phyloP scores from a whole-genome alignment of 2,329 filamentous ascomycete species.

The Stachybotrys elegans region DNA sequence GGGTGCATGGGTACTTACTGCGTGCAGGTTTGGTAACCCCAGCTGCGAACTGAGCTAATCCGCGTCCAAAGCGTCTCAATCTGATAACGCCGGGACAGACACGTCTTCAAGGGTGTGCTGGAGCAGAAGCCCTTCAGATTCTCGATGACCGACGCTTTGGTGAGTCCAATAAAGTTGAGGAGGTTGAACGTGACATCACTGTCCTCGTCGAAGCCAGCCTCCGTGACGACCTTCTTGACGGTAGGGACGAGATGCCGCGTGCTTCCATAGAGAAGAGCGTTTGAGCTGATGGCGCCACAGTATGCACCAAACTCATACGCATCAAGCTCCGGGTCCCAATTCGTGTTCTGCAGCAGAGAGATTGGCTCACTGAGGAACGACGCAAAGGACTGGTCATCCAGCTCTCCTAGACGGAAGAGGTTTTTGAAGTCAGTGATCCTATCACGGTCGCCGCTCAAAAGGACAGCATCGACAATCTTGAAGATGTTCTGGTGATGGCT shows the following conservation, averaged over 20 bases:
- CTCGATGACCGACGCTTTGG: slow-evolving; percentile 26
- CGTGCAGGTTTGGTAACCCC: slow-evolving; percentile 51
- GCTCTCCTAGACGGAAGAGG: slow-evolving; percentile 40
- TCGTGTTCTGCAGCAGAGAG: slow-evolving; percentile 38
- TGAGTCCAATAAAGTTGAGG: slow-evolving; percentile 48
- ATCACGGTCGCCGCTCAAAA: slow-evolving; percentile 32
- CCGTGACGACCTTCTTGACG: slow-evolving; percentile 32
- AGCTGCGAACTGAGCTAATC: slow-evolving; percentile 31
- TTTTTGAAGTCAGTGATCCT: slow-evolving; percentile 43
- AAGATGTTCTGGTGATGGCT: not conserved
- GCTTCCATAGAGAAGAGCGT: slow-evolving; percentile 34
- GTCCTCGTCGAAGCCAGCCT: slow-evolving; percentile 35
- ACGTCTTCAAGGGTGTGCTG: slow-evolving; percentile 19
- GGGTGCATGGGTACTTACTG: slow-evolving; percentile 30
- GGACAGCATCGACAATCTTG: slow-evolving; percentile 40
- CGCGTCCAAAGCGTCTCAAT: slow-evolving; percentile 14
- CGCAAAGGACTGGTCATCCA: slow-evolving; percentile 46
- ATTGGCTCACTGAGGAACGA: slow-evolving; percentile 35
- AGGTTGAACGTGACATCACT: slow-evolving; percentile 34
- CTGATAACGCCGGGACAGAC: slow-evolving; percentile 21
- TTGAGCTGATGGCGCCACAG: slow-evolving; percentile 40
- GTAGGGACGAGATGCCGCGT: slow-evolving; percentile 28
- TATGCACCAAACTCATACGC: slow-evolving; percentile 37
- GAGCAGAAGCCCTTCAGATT: slow-evolving; percentile 16
- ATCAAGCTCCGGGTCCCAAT: slow-evolving; percentile 48